phyloP scores from a whole-genome alignment of 164 flowering plant genomes.

The Sedum album region DNA sequence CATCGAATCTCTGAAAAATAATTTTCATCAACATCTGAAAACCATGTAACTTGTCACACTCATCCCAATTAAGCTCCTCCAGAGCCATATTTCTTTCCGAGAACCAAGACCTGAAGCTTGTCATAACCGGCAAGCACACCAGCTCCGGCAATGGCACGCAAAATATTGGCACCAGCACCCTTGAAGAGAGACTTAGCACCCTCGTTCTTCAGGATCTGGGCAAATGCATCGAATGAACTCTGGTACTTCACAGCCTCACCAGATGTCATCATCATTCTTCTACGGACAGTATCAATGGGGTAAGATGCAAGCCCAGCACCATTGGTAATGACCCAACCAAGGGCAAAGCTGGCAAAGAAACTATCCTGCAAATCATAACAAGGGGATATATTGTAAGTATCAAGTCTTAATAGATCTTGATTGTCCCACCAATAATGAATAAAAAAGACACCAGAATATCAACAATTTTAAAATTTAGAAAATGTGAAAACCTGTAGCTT shows the following conservation, averaged over 20 bases:
- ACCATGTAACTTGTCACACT: background rate
- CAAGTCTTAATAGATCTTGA: too few relatives aligned
- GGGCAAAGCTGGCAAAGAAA: too few relatives aligned
- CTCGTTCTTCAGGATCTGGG: constrained; percentile 55
- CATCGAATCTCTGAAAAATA: constrained; percentile 6
- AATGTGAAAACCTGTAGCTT: too few relatives aligned
- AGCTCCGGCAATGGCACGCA: constrained; percentile 69
- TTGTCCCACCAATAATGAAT: too few relatives aligned
- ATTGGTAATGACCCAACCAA: constrained; percentile 61
- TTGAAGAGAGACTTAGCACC: constrained; percentile 60
- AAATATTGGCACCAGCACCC: constrained; percentile 71
- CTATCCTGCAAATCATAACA: too few relatives aligned
- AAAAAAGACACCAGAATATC: too few relatives aligned
- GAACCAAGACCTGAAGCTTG: constrained; percentile 54
- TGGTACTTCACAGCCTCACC: constrained; percentile 73
- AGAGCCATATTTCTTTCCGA: constrained; percentile 63
- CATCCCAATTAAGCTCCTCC: constrained; percentile 39
- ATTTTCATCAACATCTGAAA: constrained; percentile 45
- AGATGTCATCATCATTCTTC: constrained; percentile 80
- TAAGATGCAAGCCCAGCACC: constrained; percentile 70
- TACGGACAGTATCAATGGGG: constrained; percentile 64
- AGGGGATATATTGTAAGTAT: too few relatives aligned
- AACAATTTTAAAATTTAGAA: too few relatives aligned
- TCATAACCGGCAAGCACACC: constrained; percentile 73
- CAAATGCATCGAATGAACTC: constrained; percentile 51